A percentile compares a stretch with the other conserved stretches of the same genome.
Conservation (phyloP, 495 filamentous ascomycete species). For the Aspergillus nanangensis region DNA sequence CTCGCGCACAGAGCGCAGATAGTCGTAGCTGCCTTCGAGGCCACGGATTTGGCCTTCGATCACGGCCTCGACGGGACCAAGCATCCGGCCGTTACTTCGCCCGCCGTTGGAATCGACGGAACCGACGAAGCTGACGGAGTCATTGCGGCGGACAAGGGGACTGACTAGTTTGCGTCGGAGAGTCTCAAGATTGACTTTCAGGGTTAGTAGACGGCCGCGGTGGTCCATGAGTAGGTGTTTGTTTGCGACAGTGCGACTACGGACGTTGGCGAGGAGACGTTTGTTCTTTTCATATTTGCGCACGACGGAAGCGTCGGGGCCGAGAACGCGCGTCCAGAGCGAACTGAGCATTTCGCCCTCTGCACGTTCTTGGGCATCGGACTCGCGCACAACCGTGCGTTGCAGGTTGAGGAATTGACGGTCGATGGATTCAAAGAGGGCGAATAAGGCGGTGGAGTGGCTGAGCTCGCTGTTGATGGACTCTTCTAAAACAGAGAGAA, state of each 20-base stretch:
- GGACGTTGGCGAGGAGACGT: slow-evolving; percentile 65
- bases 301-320: slow-evolving; percentile 62
- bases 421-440: slow-evolving; percentile 83
- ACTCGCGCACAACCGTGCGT: slow-evolving; percentile 79
- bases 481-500: slow-evolving; percentile 82
- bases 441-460: slow-evolving; percentile 70
- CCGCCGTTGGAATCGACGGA: slow-evolving; percentile 24
- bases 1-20: slow-evolving; percentile 66
- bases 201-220: slow-evolving; percentile 68
- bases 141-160: slow-evolving; percentile 69
- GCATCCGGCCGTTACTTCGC: slow-evolving; percentile 49
- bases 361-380: slow-evolving; percentile 68
- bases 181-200: slow-evolving; percentile 78
- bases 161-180: slow-evolving; percentile 73
- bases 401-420: slow-evolving; percentile 82
- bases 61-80: slow-evolving; percentile 47
- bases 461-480: slow-evolving; percentile 78
- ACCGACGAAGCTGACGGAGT: slow-evolving; percentile 41
- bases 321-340: slow-evolving; percentile 80
- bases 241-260: slow-evolving; percentile 77
- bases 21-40: slow-evolving; percentile 70
- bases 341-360: slow-evolving; percentile 77
- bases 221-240: slow-evolving; percentile 80
- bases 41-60: slow-evolving; percentile 83
- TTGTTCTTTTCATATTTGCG: slow-evolving; percentile 89